Conservation (phyloP, 2,329 filamentous ascomycete genomes). For the Xylaria sp. region DNA sequence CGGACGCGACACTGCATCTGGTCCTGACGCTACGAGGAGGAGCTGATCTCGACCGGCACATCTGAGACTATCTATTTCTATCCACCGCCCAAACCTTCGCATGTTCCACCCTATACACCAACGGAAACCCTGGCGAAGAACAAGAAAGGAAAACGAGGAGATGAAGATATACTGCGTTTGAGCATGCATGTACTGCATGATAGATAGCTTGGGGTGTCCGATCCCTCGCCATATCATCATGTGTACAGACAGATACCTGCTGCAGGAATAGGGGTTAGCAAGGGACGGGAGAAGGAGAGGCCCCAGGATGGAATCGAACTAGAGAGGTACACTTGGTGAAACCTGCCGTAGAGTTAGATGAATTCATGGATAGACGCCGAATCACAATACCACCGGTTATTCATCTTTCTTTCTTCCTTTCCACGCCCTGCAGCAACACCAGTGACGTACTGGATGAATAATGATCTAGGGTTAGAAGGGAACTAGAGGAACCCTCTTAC, state of each 20-base stretch:
- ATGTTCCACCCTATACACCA: not conserved
- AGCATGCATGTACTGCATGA: not conserved
- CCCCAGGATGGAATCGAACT: not conserved
- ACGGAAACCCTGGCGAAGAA: not conserved
- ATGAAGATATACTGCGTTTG: not conserved
- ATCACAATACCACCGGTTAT: slow-evolving; percentile 2
- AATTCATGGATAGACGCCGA: slow-evolving; percentile 11
- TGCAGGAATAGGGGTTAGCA: not conserved
- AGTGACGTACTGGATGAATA: not conserved
- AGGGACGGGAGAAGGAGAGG: not conserved
- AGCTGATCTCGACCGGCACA: slow-evolving; percentile 14
- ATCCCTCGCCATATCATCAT: not conserved
- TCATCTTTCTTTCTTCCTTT: not conserved
- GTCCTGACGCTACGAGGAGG: slow-evolving; percentile 94
- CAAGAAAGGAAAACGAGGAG: not conserved
- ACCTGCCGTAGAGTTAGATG: slow-evolving; percentile 6
- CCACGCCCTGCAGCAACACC: not conserved
- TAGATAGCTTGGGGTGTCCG: not conserved
- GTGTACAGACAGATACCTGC: not conserved
- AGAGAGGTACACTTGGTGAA: not conserved
- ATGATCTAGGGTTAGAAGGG: not conserved
- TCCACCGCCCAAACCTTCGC: not conserved
- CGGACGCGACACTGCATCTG: slow-evolving; percentile 92
- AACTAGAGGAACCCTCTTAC: not conserved
- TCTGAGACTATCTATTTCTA: slow-evolving; percentile 23